Conservation (phyloP, 2,329 filamentous ascomycete genomes). For the Xylariomycetidae sp. region DNA sequence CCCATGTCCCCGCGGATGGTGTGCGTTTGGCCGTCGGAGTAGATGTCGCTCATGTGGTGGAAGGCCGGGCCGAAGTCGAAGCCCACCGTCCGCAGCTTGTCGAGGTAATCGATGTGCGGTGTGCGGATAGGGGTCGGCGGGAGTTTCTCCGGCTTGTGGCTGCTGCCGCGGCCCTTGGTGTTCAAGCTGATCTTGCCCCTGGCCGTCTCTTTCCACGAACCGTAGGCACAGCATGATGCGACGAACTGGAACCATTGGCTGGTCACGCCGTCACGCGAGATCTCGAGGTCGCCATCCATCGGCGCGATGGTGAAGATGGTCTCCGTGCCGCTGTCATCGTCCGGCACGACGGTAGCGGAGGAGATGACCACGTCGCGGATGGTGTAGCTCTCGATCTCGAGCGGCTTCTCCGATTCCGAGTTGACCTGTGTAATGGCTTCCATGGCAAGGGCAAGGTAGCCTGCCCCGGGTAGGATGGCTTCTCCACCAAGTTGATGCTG, state of each 20-base stretch:
- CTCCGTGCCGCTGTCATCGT: conserved; percentile 1
- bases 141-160: background rate
- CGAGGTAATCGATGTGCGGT: background rate
- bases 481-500: conserved; percentile 1
- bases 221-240: background rate
- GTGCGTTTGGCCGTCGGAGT: background rate
- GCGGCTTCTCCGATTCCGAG: background rate
- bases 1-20: background rate
- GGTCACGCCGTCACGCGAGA: background rate
- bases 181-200: conserved; percentile 1
- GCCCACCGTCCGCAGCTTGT: background rate
- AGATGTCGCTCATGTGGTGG: conserved; percentile 2
- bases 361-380: conserved; percentile 1
- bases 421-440: conserved; percentile 2
- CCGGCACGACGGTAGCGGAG: background rate
- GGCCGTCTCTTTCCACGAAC: background rate
- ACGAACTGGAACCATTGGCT: conserved; percentile 1
- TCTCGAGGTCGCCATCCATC: too few relatives aligned
- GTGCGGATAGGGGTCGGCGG: background rate
- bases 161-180: background rate
- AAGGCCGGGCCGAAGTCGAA: conserved; percentile 3
- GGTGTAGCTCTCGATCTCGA: conserved; percentile 1
- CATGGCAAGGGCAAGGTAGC: background rate
- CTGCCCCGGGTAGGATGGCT: conserved; percentile 1
- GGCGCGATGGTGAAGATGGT: background rate